Percentiles rank a stretch among this genome's conserved stretches.
Conservation (phyloP, 75 land plant species). For the Picea glauca region DNA sequence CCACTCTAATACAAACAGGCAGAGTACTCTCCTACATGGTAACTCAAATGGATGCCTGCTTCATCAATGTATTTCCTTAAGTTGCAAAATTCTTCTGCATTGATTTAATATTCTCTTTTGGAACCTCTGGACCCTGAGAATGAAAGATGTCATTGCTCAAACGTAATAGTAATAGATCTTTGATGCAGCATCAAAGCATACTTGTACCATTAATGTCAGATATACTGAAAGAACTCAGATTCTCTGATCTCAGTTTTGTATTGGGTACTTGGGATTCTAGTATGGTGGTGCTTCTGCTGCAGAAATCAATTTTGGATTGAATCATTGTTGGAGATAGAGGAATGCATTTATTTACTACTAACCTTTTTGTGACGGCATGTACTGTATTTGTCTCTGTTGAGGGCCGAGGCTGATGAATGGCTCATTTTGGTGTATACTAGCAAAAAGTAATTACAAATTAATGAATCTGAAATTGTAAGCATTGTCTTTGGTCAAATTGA, state of each 20-base stretch:
- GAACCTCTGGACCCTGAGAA: too few species aligned
- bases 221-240: background rate
- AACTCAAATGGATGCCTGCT: too few species aligned
- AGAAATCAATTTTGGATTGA: background rate
- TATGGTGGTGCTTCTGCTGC: background rate
- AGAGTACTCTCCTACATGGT: too few species aligned
- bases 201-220: too few species aligned
- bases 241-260: background rate
- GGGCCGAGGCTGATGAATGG: background rate
- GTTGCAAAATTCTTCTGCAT: too few species aligned
- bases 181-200: too few species aligned
- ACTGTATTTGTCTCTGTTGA: background rate
- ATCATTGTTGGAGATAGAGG: background rate
- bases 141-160: too few species aligned
- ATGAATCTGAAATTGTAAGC: background rate
- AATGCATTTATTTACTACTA: background rate
- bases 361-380: background rate
- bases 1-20: too few species aligned
- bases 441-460: background rate
- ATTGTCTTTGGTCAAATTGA: too few species aligned
- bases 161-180: too few species aligned
- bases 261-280: background rate
- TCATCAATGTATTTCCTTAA: too few species aligned
- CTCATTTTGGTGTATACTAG: background rate
- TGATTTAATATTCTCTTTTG: too few species aligned